Evolutionary conservation across 371 early-diverging fungal genomes (phyloP).

Genomic region (Coemansia sp.): DNA sequence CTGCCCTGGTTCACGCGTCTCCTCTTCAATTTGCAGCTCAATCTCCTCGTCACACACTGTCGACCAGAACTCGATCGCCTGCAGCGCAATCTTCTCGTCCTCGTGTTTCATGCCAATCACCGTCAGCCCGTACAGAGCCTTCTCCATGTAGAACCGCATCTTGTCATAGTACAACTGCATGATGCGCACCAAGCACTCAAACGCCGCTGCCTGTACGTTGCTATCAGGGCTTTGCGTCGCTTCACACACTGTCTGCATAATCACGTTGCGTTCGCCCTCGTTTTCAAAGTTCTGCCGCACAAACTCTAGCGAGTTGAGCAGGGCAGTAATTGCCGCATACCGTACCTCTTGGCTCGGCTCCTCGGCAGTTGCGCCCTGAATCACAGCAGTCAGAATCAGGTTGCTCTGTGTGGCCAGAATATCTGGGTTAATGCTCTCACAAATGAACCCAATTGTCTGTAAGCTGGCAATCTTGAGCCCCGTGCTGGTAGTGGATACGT

Average conservation of each 20-base stretch:
- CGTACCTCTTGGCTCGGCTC: conserved; percentile 86
- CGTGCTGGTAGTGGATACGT: conserved; percentile 63
- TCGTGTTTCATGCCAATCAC: conserved; percentile 85
- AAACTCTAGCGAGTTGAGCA: conserved; percentile 93
- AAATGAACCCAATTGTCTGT: conserved; percentile 87
- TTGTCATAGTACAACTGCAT: conserved; percentile 93
- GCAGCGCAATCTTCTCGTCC: conserved; percentile 83
- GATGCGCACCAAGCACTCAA: conserved; percentile 93
- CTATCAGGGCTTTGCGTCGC: conserved; percentile 79
- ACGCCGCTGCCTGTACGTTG: conserved; percentile 81
- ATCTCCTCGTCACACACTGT: conserved; percentile 95
- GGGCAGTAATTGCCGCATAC: conserved; percentile 82
- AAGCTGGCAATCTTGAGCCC: conserved; percentile 74
- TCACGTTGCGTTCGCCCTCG: conserved; percentile 91
- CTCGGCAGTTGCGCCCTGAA: conserved; percentile 88
- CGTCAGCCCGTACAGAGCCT: conserved; percentile 90
- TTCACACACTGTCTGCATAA: conserved; percentile 98
- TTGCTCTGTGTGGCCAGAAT: conserved; percentile 78
- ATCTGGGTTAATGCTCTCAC: conserved; percentile 81
- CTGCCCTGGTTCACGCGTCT: conserved; percentile 60
- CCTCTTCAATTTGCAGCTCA: conserved; percentile 62
- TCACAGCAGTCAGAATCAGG: conserved; percentile 87
- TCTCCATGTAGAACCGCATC: conserved; percentile 93
- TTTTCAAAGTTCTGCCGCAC: conserved; percentile 87
- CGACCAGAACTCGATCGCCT: conserved; percentile 99